These are phyloP conservation scores for Coniochaeta hoffmannii DNA, from an alignment of 2,329 filamentous ascomycete genomes.

Conservation along the genomic window DNA sequence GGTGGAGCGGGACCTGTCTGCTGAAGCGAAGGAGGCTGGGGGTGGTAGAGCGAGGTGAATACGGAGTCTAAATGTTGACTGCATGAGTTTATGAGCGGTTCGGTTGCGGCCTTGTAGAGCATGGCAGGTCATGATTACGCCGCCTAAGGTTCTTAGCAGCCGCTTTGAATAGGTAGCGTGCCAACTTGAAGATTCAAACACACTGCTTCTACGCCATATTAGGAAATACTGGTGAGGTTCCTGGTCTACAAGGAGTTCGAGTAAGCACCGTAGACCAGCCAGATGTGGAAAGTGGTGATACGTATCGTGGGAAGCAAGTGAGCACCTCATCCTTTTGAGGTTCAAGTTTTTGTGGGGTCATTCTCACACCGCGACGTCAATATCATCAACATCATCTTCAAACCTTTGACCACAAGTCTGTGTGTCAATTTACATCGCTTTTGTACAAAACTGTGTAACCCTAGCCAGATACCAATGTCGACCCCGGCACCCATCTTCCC, in stretches of 20 bases:
- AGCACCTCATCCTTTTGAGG: neutral
- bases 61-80: neutral
- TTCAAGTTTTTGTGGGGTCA: neutral
- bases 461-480: conserved; percentile 6
- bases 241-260: neutral
- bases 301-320: neutral
- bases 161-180: neutral
- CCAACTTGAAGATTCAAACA: too few relatives aligned
- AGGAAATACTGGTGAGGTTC: too few relatives aligned
- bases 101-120: conserved; percentile 2
- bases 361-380: too few relatives aligned
- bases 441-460: too few relatives aligned
- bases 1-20: conserved; percentile 62
- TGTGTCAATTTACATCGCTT: too few relatives aligned
- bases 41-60: neutral
- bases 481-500: conserved; percentile 25
- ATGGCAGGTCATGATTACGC: neutral
- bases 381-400: too few relatives aligned
- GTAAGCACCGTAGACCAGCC: neutral
- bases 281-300: neutral
- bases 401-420: too few relatives aligned
- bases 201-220: too few relatives aligned
- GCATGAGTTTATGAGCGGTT: neutral
- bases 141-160: neutral
- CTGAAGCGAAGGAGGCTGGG: conserved; percentile 20